Percentiles rank a stretch among this genome's conserved stretches.
These are phyloP conservation scores for Macadamia tetraphylla DNA, from an alignment of 164 flowering plant genomes.

Conservation along the genomic window DNA sequence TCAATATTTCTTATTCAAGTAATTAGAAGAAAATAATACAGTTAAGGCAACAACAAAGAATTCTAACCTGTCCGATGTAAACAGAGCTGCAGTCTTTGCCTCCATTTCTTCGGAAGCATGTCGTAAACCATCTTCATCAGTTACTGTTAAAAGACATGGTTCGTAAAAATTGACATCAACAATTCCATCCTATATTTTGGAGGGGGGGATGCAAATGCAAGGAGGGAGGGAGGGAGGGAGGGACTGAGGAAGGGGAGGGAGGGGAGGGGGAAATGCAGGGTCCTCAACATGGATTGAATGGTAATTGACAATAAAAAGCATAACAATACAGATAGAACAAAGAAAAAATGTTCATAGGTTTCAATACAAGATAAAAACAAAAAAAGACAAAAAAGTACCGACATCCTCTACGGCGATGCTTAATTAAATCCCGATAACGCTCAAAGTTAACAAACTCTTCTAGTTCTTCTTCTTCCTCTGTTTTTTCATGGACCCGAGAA, in stretches of 20 bases:
- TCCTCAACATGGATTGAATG: slow-evolving; percentile 3
- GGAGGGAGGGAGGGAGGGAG: not conserved
- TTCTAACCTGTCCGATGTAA: slow-evolving; percentile 57
- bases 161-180: slow-evolving; percentile 26
- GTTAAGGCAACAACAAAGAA: not conserved
- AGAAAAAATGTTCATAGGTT: slow-evolving; percentile 10
- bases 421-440: slow-evolving; percentile 99
- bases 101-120: slow-evolving; percentile 83
- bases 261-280: not conserved
- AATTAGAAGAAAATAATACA: no score
- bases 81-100: slow-evolving; percentile 51
- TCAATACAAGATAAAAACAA: slow-evolving; percentile 24
- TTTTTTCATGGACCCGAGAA: slow-evolving; percentile 50
- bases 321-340: slow-evolving; percentile 4
- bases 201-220: not conserved
- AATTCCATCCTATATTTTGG: not conserved
- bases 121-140: slow-evolving; percentile 90
- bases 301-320: slow-evolving; percentile 1
- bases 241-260: no score
- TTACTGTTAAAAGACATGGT: slow-evolving; percentile 53
- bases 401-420: slow-evolving; percentile 99
- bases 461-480: slow-evolving; percentile 91
- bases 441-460: slow-evolving; percentile 99
- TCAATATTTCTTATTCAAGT: no score
- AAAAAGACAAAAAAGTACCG: slow-evolving; percentile 95